A percentile compares a stretch with the other conserved stretches of the same genome.
These are phyloP conservation scores for Hypomyces rosellus DNA, from an alignment of 2,329 filamentous ascomycete genomes.

Conservation along the genomic window DNA sequence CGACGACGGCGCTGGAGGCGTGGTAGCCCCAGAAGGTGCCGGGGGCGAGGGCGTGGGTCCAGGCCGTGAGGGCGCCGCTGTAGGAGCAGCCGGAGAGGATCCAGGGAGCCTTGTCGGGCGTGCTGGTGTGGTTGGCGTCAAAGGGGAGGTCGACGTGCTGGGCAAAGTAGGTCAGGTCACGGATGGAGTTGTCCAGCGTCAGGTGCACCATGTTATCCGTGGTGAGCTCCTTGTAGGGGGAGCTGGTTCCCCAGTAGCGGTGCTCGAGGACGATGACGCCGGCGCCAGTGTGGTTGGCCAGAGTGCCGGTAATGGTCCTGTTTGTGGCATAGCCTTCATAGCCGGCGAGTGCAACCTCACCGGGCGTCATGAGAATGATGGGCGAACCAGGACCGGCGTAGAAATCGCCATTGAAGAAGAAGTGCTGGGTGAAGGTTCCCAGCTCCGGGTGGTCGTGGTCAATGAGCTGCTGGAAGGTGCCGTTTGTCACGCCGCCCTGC, in stretches of 20 bases:
- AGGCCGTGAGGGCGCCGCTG: conserved; percentile 67
- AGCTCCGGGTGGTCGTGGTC: conserved; percentile 51
- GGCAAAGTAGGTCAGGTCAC: conserved; percentile 72
- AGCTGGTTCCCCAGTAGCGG: conserved; percentile 72
- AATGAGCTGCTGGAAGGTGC: conserved; percentile 47
- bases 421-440: conserved; percentile 62
- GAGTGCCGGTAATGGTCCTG: conserved; percentile 59
- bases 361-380: conserved; percentile 60
- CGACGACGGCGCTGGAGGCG: conserved; percentile 68
- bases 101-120: conserved; percentile 59
- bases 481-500: conserved; percentile 2
- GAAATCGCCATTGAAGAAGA: conserved; percentile 71
- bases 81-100: conserved; percentile 76
- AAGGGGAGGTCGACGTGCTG: conserved; percentile 62
- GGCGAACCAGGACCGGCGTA: conserved; percentile 72
- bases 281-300: conserved; percentile 61
- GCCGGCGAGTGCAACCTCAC: conserved; percentile 55
- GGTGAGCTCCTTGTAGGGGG: conserved; percentile 56
- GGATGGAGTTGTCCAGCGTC: conserved; percentile 70
- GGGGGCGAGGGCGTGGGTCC: conserved; percentile 65
- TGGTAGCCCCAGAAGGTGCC: conserved; percentile 71
- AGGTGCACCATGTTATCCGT: conserved; percentile 67
- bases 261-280: conserved; percentile 75
- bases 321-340: conserved; percentile 64
- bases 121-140: conserved; percentile 56